A percentile compares a stretch with the other conserved stretches of the same genome.
Evolutionary conservation across 768 basidiomycete genomes (phyloP).

Genomic region (Kwoniella botswanensis): DNA sequence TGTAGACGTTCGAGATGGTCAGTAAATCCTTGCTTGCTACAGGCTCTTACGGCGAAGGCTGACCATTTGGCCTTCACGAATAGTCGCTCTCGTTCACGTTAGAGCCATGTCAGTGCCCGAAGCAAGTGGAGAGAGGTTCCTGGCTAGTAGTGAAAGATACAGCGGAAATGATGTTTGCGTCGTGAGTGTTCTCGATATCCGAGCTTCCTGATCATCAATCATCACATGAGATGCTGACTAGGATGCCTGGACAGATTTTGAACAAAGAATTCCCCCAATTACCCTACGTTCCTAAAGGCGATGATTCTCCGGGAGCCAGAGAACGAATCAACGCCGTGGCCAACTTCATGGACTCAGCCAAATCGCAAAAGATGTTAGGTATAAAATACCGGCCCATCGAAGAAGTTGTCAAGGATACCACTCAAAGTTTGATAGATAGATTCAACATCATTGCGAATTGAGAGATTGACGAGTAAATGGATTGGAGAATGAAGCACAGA

Average conservation of each 20-base stretch:
- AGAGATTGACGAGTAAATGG: too few relatives aligned
- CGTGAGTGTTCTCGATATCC: slow-evolving; percentile 24
- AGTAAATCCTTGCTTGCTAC: neutral
- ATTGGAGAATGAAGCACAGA: too few relatives aligned
- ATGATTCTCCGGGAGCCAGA: slow-evolving; percentile 32
- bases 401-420: slow-evolving; percentile 40
- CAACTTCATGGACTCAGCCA: slow-evolving; percentile 36
- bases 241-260: neutral
- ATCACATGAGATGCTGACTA: neutral
- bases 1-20: slow-evolving; percentile 50
- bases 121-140: slow-evolving; percentile 67
- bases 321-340: slow-evolving; percentile 28
- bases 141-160: slow-evolving; percentile 59
- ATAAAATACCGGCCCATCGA: slow-evolving; percentile 38
- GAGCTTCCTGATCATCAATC: neutral
- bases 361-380: slow-evolving; percentile 42
- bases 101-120: slow-evolving; percentile 63
- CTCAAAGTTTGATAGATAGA: slow-evolving; percentile 34
- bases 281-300: slow-evolving; percentile 39
- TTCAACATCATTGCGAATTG: slow-evolving; percentile 24
- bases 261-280: slow-evolving; percentile 40
- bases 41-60: neutral
- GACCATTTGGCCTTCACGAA: slow-evolving; percentile 41
- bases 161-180: slow-evolving; percentile 50
- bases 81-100: slow-evolving; percentile 65